Evolutionary conservation across 2,329 filamentous ascomycete species (phyloP).

Genomic region (Nemania serpens): DNA sequence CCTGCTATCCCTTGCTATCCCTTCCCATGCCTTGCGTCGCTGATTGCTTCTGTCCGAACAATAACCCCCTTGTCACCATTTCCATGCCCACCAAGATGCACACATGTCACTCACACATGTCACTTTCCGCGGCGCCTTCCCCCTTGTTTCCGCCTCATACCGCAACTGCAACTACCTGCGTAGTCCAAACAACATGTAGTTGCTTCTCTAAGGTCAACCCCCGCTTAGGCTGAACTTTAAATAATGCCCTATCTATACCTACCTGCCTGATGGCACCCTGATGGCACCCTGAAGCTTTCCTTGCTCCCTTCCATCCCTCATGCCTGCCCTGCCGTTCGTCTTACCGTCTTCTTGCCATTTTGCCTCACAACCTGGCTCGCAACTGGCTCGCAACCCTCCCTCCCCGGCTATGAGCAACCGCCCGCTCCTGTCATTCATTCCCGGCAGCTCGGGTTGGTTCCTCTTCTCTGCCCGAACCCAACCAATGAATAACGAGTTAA

Average conservation of each 20-base stretch:
- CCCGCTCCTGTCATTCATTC: background rate
- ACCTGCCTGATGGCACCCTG: constrained; percentile 5
- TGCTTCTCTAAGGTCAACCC: constrained; percentile 24
- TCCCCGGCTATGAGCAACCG: background rate
- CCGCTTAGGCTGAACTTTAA: constrained; percentile 28
- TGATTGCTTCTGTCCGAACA: background rate
- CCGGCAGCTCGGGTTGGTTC: constrained; percentile 12
- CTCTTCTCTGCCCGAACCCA: constrained; percentile 13
- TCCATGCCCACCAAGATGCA: background rate
- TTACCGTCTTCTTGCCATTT: background rate
- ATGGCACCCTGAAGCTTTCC: background rate
- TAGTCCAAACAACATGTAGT: background rate
- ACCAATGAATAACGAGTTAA: background rate
- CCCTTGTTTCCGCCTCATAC: constrained; percentile 20
- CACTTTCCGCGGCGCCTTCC: constrained; percentile 6
- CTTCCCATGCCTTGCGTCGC: background rate
- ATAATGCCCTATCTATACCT: background rate
- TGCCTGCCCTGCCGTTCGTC: background rate
- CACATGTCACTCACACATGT: constrained; percentile 8
- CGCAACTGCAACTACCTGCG: too few species aligned
- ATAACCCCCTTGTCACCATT: background rate
- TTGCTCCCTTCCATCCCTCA: background rate
- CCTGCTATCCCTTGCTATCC: background rate
- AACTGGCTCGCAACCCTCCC: too few species aligned
- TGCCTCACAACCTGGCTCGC: too few species aligned